These are phyloP conservation scores for Larix kaempferi DNA, from an alignment of 75 land plant species.

Conservation along the genomic window DNA sequence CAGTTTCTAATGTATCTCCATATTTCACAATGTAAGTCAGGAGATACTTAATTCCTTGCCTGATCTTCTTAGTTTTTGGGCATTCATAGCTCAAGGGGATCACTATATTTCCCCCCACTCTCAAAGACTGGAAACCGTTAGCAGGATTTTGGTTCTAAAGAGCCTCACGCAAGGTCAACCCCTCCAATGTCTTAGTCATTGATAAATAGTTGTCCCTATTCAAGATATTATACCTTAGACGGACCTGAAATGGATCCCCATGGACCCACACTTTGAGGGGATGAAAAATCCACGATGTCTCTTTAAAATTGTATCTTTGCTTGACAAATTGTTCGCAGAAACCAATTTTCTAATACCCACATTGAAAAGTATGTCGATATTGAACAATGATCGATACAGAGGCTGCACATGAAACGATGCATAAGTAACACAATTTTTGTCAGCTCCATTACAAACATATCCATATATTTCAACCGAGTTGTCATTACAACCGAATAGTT, in stretches of 20 bases:
- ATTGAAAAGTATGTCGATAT: slow-evolving; percentile 46
- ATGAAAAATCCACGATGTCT: slow-evolving; percentile 42
- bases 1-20: slow-evolving; percentile 12
- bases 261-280: slow-evolving; percentile 61
- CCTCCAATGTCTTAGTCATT: not conserved
- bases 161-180: slow-evolving; percentile 29
- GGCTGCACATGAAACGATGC: slow-evolving; percentile 26
- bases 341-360: slow-evolving; percentile 18
- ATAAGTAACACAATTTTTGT: slow-evolving; percentile 20
- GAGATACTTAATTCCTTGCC: slow-evolving; percentile 14
- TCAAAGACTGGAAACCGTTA: not conserved
- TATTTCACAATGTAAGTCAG: slow-evolving; percentile 20
- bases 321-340: slow-evolving; percentile 26
- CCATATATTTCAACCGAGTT: not conserved
- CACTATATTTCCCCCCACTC: slow-evolving; percentile 4
- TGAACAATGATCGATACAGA: slow-evolving; percentile 20
- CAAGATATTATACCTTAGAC: slow-evolving; percentile 40
- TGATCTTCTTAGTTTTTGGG: slow-evolving; percentile 24
- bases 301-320: slow-evolving; percentile 11
- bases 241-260: slow-evolving; percentile 30
- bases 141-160: slow-evolving; percentile 22
- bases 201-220: slow-evolving; percentile 51
- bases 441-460: slow-evolving; percentile 3
- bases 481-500: not conserved
- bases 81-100: slow-evolving; percentile 43